Base-by-base conservation (phyloP, 768 basidiomycete genomes). In the Suillus subaureus region DNA sequence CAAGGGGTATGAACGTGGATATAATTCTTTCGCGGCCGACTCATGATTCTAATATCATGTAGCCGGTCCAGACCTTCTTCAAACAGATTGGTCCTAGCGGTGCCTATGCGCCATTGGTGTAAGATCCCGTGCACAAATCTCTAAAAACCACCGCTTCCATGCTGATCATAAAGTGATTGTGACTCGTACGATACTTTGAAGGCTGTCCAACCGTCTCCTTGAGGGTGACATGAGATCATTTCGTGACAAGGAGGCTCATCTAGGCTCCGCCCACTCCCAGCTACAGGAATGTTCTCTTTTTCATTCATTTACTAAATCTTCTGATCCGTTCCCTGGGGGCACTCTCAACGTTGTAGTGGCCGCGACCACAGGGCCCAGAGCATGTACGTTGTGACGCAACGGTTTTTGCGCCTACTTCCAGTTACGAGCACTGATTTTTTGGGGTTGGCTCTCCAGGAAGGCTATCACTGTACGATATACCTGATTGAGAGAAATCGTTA, bases 111-210 rank as follows among this genome's bases (percentile, higher is more conserved):
- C 33, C 11, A 31, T 55, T n/a, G 21, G 31, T 33, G 12, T 33
- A 60, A 60, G 58, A 60, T 60, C 39, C 58, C 58, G 58, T 7
- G 40, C 40, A 60, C 58, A 40, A 58, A 39, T 39, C 37, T 58
- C 26, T 21, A 31, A 60, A 60, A 60, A 40, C 26, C 18, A 42
- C 58, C 58, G 58, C 40, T 60, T 12, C 11, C 26, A 26, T 26
- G 11, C 57, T 58, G 39, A 40, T 26, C 23, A 33, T 40, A 18
- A 40, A 16, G 26, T 39, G 5, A 23, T 26, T 39, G 15, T 51
- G 23, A 42, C 40, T 60, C 18, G 58, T 28, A 39, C 39, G 57
- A 6, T 18, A 51, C 23, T 23, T 49, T 15, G 47, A 42, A 42
- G 39, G 58, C 58, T 60, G 40, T 42, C 18, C 26, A 0, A 8